Conservation (phyloP, 202 grass and related monocot species). For the Setaria viridis region DNA sequence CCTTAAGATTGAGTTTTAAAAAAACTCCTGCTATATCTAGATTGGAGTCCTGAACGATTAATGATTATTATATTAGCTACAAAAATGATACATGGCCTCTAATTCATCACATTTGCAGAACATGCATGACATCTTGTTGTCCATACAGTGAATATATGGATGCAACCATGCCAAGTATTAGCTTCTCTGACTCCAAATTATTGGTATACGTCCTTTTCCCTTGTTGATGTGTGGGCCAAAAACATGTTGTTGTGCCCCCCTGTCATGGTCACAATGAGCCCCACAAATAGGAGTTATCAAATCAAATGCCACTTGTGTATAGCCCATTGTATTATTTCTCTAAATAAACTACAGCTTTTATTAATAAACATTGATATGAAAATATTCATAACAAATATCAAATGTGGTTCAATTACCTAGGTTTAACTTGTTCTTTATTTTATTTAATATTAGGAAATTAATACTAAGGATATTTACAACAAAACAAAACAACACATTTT, state of each 20-base stretch:
- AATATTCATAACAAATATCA: neutral
- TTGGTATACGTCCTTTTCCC: slow-evolving; percentile 32
- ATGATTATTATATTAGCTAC: neutral
- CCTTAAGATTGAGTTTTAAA: neutral
- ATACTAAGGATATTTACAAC: neutral
- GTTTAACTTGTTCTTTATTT: neutral
- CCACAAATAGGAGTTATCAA: slow-evolving; percentile 21
- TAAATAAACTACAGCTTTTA: neutral
- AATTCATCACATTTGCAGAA: neutral
- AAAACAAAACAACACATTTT: neutral
- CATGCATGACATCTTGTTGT: slow-evolving; percentile 29
- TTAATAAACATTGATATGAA: neutral
- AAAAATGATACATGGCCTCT: neutral
- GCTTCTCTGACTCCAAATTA: slow-evolving; percentile 26
- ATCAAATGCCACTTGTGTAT: neutral
- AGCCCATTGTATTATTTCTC: neutral
- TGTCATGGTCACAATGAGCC: slow-evolving; percentile 9
- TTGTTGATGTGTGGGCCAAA: slow-evolving; percentile 6
- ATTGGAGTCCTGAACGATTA: neutral
- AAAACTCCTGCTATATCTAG: neutral
- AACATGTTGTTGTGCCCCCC: neutral
- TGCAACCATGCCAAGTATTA: slow-evolving; percentile 14
- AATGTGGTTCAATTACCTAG: neutral
- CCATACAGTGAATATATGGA: slow-evolving; percentile 18
- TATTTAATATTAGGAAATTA: neutral